phyloP scores from a whole-genome alignment of 73 alveolate species.

The Uronychia binucleata region DNA sequence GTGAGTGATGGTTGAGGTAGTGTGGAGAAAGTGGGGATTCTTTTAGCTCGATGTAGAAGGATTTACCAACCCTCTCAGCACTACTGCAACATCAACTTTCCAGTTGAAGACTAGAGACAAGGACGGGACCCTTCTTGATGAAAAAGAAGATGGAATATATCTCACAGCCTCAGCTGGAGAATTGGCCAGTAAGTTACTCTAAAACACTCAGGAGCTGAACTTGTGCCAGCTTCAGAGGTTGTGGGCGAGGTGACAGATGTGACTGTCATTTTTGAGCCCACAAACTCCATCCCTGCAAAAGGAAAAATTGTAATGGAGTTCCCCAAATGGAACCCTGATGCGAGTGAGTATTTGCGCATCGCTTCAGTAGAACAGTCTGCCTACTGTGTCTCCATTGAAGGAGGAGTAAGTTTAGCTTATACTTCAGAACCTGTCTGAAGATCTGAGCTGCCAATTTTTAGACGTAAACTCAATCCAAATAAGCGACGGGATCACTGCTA shows the following conservation, averaged over 20 bases:
- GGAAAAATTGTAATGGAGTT: slow-evolving; percentile 44
- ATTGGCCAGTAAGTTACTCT: background rate
- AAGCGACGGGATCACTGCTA: background rate
- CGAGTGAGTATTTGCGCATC: background rate
- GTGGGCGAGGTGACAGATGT: slow-evolving; percentile 51
- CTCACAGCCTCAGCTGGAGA: slow-evolving; percentile 11
- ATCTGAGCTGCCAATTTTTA: background rate
- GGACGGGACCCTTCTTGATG: slow-evolving; percentile 9
- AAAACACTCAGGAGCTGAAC: background rate
- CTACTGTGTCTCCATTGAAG: background rate
- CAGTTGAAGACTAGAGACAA: background rate
- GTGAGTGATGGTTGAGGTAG: too few relatives aligned
- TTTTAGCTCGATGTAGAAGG: slow-evolving; percentile 11
- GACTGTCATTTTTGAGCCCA: slow-evolving; percentile 17
- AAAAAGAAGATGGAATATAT: slow-evolving; percentile 1
- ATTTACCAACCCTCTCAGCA: slow-evolving; percentile 14
- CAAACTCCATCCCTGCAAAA: slow-evolving; percentile 40
- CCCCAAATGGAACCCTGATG: slow-evolving; percentile 76
- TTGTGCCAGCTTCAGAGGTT: slow-evolving; percentile 23
- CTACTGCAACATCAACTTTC: slow-evolving; percentile 20
- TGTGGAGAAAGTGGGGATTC: too few relatives aligned
- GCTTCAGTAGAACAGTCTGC: background rate
- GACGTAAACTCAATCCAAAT: background rate
- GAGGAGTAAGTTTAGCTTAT: background rate
- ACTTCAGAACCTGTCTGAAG: background rate